Evolutionary conservation across 305 asterid genomes (phyloP), one percentile per base, ranked within the genome.

Genomic region (Fraxinus paxiana): DNA sequence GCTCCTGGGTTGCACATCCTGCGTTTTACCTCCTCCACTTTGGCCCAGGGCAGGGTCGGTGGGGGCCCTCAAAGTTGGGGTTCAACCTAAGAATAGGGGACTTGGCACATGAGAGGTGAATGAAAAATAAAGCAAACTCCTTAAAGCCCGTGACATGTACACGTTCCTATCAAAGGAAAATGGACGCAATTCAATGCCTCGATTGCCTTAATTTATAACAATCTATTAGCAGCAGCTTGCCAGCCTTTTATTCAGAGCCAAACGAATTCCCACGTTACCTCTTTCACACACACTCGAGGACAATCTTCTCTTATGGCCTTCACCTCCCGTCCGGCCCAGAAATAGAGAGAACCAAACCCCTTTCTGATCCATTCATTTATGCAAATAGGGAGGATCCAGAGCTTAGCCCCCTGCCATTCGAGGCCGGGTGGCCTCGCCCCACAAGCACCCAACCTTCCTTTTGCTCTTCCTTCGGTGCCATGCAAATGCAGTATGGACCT

Each of bases 131-230:
- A 81, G 86, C 91, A 86, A 90, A 83, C 5, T 79, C 92, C 93
- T 86, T 73, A 86, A 91, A 90, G 83, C 86, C 91, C 91, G 96
- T 86, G 84, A 82, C 72, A 41, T 78, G 81, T 83, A 84, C 85
- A 81, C 76, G 88, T 85, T 86, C 83, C 74, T 85, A 87, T 88
- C 93, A 87, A 86, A 86, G 83, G 82, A 77, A 82, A 79, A 72
- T 61, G 56, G 61, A 43, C 89, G 85, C 83, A 82, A 83, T 74
- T 79, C 86, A 73, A 85, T 77, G 86, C 83, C 88, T 86, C 86
- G 88, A 82, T 80, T 17, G 63, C 77, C 77, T 24, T 24, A 24
- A 2, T 7, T 63, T 22, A 63, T 63, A 63, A 24, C 28, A 17
- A 17, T 43, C 54, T 43, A 43, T 43, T 43, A 56, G 28, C 13